Conservation (phyloP, 164 flowering plant species). For the Akebia trifoliata region DNA sequence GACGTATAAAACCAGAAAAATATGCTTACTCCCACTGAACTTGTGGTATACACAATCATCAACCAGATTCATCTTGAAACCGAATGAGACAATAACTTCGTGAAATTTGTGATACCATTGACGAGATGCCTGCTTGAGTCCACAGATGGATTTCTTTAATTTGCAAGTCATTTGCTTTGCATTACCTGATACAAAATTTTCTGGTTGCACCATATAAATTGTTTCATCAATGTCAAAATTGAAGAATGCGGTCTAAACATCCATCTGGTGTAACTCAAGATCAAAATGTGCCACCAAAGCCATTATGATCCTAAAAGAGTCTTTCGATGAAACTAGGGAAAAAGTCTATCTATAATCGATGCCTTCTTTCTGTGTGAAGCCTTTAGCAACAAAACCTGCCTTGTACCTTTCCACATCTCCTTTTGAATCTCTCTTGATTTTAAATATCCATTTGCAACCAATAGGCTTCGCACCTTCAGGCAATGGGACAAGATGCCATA, state of each 20-base stretch:
- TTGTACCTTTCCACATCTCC: not conserved
- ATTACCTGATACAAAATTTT: not conserved
- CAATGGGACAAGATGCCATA: not conserved
- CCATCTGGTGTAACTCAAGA: slow-evolving; percentile 4
- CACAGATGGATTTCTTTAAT: slow-evolving; percentile 11
- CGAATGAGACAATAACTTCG: slow-evolving; percentile 7
- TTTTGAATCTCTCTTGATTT: not conserved
- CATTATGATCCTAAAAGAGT: not conserved
- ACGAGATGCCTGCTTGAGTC: not conserved
- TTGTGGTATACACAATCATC: slow-evolving; percentile 9
- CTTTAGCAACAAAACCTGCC: not conserved
- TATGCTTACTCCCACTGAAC: not conserved
- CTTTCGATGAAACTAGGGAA: not conserved
- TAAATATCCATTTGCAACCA: not conserved
- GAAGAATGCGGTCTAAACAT: not conserved
- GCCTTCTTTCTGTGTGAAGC: slow-evolving; percentile 6
- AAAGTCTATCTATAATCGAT: not conserved
- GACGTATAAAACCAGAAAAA: not conserved
- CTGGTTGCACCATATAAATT: slow-evolving; percentile 7
- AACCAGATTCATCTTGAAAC: not conserved
- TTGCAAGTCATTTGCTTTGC: slow-evolving; percentile 6
- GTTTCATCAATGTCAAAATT: slow-evolving; percentile 7
- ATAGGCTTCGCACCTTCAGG: not conserved
- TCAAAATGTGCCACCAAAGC: slow-evolving; percentile 5
- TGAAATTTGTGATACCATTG: slow-evolving; percentile 9